Evolutionary conservation across 768 basidiomycete species (phyloP), one percentile per base, ranked within the genome.

Genomic region (Mycena galopus): DNA sequence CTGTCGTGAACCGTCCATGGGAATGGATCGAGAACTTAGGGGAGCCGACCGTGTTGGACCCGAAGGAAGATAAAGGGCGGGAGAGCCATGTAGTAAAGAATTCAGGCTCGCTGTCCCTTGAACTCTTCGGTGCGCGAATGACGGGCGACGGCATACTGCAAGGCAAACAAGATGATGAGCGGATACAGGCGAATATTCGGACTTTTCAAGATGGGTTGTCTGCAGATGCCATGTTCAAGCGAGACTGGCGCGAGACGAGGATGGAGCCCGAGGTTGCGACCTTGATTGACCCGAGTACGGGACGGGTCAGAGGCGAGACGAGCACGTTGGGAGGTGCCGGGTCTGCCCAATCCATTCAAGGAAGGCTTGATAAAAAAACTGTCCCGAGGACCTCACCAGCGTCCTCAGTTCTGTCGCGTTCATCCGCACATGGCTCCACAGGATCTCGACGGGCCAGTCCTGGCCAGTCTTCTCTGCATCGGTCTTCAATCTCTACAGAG

Each of bases 1-100:
- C 88, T 2, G 92, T 95, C 21, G 84, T 89, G 67, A 93, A 94
- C 80, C 88, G 90, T 35, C 93, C 94, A 4, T 96, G 94, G 94
- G 94, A 96, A 79, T 95, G 94, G 94, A 89, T 91, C 9, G 94
- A 96, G 80, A 89, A 92, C 77, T 77, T 95, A 4, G 93, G 93
- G 11, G 91, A 93, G 62, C 83, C 86, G 4, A 69, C 85, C 10
- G 76, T 82, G 14, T 73, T 84, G 4, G 87, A 88, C 30, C 78
- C 85, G 12, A 87, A 84, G 33, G 87, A 87, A 35, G 82, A 86
- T 29, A 80, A 80, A 30, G 84, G 85, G 62, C 77, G 76, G 23
- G 84, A 86, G 42, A 83, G 82, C 14, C 77, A 84, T 63, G 51
- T 78, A 17, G 83, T 93, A 51, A 91, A 87, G 79, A 95, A 95